These are phyloP conservation scores for Phytophthora parvispora DNA, from an alignment of 352 stramenopile genomes.

Conservation along the genomic window DNA sequence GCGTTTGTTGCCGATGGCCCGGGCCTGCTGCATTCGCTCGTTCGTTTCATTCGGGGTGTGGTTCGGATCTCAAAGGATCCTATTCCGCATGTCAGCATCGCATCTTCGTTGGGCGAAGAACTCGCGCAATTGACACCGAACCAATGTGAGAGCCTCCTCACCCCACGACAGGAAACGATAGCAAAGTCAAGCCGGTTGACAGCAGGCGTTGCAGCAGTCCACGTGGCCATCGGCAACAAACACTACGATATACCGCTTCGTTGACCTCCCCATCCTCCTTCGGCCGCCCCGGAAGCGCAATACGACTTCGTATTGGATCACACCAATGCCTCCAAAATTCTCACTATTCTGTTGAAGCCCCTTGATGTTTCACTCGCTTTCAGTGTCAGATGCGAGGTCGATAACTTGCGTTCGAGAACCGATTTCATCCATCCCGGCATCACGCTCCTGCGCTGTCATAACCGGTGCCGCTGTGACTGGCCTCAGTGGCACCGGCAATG, in stretches of 20 bases:
- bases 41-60: slow-evolving; percentile 5
- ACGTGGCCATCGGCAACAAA: slow-evolving; percentile 88
- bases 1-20: slow-evolving; percentile 58
- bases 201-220: slow-evolving; percentile 43
- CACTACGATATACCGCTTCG: slow-evolving; percentile 76
- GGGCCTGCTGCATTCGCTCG: slow-evolving; percentile 6
- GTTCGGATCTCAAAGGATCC: slow-evolving; percentile 55
- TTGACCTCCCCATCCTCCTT: slow-evolving; percentile 27
- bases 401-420: slow-evolving; percentile 41
- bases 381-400: slow-evolving; percentile 60
- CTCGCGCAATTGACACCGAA: slow-evolving; percentile 52
- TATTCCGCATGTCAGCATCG: slow-evolving; percentile 86
- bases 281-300: neutral
- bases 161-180: slow-evolving; percentile 11
- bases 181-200: slow-evolving; percentile 25
- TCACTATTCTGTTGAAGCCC: slow-evolving; percentile 1
- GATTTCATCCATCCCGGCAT: slow-evolving; percentile 20
- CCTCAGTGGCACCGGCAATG: slow-evolving; percentile 26
- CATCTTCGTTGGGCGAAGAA: slow-evolving; percentile 64
- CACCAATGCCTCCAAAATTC: neutral
- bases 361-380: slow-evolving; percentile 43
- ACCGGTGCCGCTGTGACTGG: slow-evolving; percentile 5
- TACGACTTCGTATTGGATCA: slow-evolving; percentile 1
- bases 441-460: slow-evolving; percentile 19
- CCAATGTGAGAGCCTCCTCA: slow-evolving; percentile 43